These are phyloP conservation scores for Aaosphaeria arxii DNA, from an alignment of 2,329 filamentous ascomycete species.

Conservation along the genomic window DNA sequence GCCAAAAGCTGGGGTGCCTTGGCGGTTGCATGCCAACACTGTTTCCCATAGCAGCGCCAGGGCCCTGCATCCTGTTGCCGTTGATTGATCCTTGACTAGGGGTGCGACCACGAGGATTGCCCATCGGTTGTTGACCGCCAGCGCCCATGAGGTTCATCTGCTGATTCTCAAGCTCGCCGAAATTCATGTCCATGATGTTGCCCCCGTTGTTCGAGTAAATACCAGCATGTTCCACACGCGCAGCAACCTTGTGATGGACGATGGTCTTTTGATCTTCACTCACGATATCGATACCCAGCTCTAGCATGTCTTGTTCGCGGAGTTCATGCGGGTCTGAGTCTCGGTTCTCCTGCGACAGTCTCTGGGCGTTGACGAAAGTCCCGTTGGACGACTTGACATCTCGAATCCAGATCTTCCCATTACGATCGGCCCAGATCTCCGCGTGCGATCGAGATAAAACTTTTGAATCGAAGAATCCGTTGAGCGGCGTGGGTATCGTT, in stretches of 20 bases:
- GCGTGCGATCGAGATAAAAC: conserved; percentile 94
- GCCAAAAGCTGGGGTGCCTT: conserved; percentile 75
- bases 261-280: conserved; percentile 98
- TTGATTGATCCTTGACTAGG: conserved; percentile 54
- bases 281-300: conserved; percentile 96
- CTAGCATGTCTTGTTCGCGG: conserved; percentile 84
- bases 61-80: conserved; percentile 60
- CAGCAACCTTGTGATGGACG: conserved; percentile 96
- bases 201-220: conserved; percentile 67
- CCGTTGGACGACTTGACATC: conserved; percentile 99
- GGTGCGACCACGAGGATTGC: conserved; percentile 66
- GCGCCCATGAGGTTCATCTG: conserved; percentile 67
- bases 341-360: conserved; percentile 88
- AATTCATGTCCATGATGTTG: conserved; percentile 83
- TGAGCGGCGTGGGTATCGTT: conserved; percentile 83
- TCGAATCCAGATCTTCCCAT: conserved; percentile 88
- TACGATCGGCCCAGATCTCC: conserved; percentile 85
- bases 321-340: conserved; percentile 96
- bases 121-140: conserved; percentile 61
- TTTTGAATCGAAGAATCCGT: conserved; percentile 98
- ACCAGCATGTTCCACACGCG: conserved; percentile 93
- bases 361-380: conserved; percentile 92
- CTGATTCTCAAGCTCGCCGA: conserved; percentile 81
- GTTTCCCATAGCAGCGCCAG: conserved; percentile 54
- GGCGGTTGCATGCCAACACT: conserved; percentile 66